Base-by-base conservation (phyloP, 129 eudicot genomes). In the Flaveria trinervia region DNA sequence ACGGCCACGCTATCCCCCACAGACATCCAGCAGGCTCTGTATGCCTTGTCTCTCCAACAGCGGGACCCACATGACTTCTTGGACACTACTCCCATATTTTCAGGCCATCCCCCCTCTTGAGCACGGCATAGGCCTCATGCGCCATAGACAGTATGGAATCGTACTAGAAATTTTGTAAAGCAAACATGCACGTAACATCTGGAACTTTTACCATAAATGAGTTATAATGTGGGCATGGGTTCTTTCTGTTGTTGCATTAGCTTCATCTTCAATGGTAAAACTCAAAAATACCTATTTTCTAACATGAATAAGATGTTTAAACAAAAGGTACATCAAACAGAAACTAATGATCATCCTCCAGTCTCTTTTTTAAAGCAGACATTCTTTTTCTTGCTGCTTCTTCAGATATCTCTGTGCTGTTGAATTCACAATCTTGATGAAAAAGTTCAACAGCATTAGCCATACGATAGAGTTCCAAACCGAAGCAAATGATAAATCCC, bases 381-480 rank as follows among this genome's bases (percentile, higher is more conserved):
- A 89, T 71, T 92, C 90, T 57, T 36, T 73, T 15, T 95, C 99
- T 28, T 91, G 97, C 89, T 89, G 89, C 60, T 88, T 89, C 82
- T 89, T 92, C 1, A 85, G 89, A 69, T 86, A 85, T 69, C 87
- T 74, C 77, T 92, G 96, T 57, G 99, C 96, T 9, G 97, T 95
- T 52, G 95, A 64, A 22, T 85, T 89, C 80, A 95, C 95, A 55
- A 95, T 95, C 94, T 89, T 84, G 8, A 86, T 81, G 49, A 95
- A 89, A 75, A 95, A 95, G 82, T 89, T 88, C 80, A 89, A 43
- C 57, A 95, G 84, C 95, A 92, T 89, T 10, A 95, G 67, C 94
- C 90, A 89, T 3, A 95, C 97, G 15, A 92, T 85, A 1, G 94
- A 76, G 64, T 95, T 95, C 99, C 99, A 95, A 10, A 92, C 77